Evolutionary conservation across 2,329 filamentous ascomycete genomes (phyloP).

Genomic region (Neurospora sp.): DNA sequence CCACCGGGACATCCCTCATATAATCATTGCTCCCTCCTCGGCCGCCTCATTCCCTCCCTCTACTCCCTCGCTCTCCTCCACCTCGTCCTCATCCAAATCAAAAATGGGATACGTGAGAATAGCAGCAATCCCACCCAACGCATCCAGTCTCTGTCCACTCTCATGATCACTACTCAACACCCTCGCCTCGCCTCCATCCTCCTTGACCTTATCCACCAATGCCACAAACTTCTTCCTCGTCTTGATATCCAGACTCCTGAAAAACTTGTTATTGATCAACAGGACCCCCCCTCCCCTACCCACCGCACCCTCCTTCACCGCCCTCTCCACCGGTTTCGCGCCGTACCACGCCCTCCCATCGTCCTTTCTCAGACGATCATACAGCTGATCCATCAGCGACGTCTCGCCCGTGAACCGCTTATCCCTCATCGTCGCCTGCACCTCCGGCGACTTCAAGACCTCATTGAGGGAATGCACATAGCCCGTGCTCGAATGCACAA

Average conservation of each 20-base stretch:
- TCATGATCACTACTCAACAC: constrained; percentile 92
- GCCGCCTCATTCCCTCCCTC: constrained; percentile 14
- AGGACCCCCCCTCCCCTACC: constrained; percentile 77
- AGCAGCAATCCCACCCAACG: constrained; percentile 78
- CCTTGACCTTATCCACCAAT: constrained; percentile 80
- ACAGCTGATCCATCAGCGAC: constrained; percentile 74
- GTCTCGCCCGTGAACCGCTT: constrained; percentile 85
- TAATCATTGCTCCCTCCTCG: constrained; percentile 14
- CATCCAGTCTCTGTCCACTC: constrained; percentile 77
- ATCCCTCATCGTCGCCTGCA: constrained; percentile 67
- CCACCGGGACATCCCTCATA: constrained; percentile 13
- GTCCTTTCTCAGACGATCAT: constrained; percentile 67
- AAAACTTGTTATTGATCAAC: constrained; percentile 78
- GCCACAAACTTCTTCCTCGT: constrained; percentile 72
- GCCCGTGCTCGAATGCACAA: constrained; percentile 77
- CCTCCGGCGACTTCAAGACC: constrained; percentile 71
- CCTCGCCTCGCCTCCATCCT: constrained; percentile 75
- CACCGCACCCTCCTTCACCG: constrained; percentile 79
- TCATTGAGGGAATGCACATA: constrained; percentile 84
- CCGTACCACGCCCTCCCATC: constrained; percentile 91
- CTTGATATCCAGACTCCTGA: constrained; percentile 70
- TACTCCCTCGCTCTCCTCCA: constrained; percentile 23
- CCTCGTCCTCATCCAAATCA: constrained; percentile 66
- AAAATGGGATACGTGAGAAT: constrained; percentile 81
- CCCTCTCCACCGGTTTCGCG: constrained; percentile 67